Evolutionary conservation across 305 asterid genomes (phyloP).

Genomic region (Ilex paraguariensis): DNA sequence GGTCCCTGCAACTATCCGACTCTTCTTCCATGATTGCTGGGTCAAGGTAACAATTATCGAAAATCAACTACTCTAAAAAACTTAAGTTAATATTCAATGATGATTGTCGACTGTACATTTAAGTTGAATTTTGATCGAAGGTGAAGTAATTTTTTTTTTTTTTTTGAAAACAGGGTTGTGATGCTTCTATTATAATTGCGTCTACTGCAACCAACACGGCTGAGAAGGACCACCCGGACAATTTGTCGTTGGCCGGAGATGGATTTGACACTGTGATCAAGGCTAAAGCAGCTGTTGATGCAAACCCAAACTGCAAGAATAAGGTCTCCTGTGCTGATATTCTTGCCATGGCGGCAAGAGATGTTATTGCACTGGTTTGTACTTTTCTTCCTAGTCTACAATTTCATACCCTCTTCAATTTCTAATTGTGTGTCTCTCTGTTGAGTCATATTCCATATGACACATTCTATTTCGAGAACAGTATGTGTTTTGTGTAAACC

Average conservation of each 20-base stretch:
- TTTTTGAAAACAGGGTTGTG: constrained; percentile 56
- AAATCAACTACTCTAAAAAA: no score
- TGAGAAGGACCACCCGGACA: constrained; percentile 80
- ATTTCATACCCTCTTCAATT: no score
- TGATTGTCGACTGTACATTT: neutral
- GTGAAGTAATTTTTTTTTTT: neutral
- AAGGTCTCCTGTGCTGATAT: constrained; percentile 91
- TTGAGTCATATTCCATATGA: no score
- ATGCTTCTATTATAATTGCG: constrained; percentile 68
- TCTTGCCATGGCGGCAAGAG: constrained; percentile 79
- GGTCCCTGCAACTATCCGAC: constrained; percentile 70
- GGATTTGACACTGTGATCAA: constrained; percentile 84
- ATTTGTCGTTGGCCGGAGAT: constrained; percentile 87
- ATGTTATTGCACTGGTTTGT: constrained; percentile 66
- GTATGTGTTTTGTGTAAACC: no score
- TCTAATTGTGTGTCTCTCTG: no score
- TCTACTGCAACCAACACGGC: constrained; percentile 59
- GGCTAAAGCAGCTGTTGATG: constrained; percentile 83
- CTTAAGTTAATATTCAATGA: neutral
- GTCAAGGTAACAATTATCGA: constrained; percentile 38
- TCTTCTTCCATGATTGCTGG: constrained; percentile 84
- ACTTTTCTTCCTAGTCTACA: neutral
- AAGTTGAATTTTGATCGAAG: neutral
- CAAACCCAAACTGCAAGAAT: constrained; percentile 46
- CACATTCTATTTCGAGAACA: no score